Evolutionary conservation across 2,329 filamentous ascomycete species (phyloP), one percentile per base, ranked within the genome.

Genomic region (Elsinoe ampelina): DNA sequence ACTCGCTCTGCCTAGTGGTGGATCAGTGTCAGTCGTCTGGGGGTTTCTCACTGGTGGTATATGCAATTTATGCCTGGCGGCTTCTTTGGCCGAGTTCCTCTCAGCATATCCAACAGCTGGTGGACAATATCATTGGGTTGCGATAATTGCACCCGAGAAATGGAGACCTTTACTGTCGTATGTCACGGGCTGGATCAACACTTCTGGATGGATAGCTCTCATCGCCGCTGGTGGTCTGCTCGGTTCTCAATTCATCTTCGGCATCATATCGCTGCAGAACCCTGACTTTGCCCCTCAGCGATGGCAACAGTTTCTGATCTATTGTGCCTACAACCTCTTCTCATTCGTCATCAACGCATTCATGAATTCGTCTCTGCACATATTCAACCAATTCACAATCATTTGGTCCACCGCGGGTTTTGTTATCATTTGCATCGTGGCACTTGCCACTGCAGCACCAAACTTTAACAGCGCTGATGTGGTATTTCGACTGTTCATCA

Each of bases 301-400:
- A 2, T 89, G 85, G 83, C 85, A 89, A 63, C 82, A 87, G 61
- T 89, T 89, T 68, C 72, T 88, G 26, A 83, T 89, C 48, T 89
- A 88, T 68, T 76, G 86, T 43, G 83, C 69, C 5, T 84, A 83
- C 64, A 83, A 81, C 12, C 59, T 83, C 15, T 69, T 79, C 13
- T 82, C 82, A 2, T 80, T 87, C 58, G 57, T 80, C 48, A 72
- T 87, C 68, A 89, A 89, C 61, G 79, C 81, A 1, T 85, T 87
- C 61, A 73, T 78, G 65, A 85, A 81, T 62, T 71, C 74, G 2
- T 64, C 83, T 2, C 73, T 89, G 2, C 85, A 85, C 0, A 75
- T 78, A 11, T 74, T 89, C 62, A 89, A 84, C 65, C 83, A 86
- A 66, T 76, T 77, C 15, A 85, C 85, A 1, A 85, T 89, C 61